These are phyloP conservation scores for Casuarina glauca DNA, from an alignment of 306 rosid species.

Conservation along the genomic window DNA sequence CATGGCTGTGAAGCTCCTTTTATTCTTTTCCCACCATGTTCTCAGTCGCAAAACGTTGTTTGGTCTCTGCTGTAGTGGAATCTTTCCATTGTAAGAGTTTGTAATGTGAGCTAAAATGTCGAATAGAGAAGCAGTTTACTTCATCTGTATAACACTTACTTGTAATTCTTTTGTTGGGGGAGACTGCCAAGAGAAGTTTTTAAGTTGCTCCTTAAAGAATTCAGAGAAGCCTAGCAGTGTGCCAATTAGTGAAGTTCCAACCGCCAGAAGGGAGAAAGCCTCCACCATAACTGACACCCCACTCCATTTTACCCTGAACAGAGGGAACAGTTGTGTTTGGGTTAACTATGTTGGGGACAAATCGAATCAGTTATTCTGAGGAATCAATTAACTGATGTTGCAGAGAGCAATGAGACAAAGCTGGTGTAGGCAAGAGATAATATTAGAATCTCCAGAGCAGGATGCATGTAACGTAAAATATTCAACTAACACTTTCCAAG, in stretches of 20 bases:
- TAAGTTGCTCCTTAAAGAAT: conserved; percentile 77
- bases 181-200: conserved; percentile 23
- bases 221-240: conserved; percentile 67
- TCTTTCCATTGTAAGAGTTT: not conserved
- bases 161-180: conserved; percentile 30
- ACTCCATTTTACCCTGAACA: conserved; percentile 51
- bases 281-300: conserved; percentile 70
- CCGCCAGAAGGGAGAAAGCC: conserved; percentile 70
- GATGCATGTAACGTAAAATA: not conserved
- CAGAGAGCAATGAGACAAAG: not conserved
- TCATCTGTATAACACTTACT: conserved; percentile 20
- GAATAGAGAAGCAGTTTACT: not conserved
- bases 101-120: not conserved
- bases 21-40: conserved; percentile 60
- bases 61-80: conserved; percentile 15
- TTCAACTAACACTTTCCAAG: not conserved
- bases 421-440: not conserved
- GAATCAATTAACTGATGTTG: not conserved
- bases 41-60: conserved; percentile 19
- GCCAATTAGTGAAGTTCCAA: conserved; percentile 67
- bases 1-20: conserved; percentile 46
- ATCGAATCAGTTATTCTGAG: not conserved
- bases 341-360: not conserved
- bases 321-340: not conserved
- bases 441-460: not conserved